Evolutionary conservation across 495 filamentous ascomycete species (phyloP), one percentile per base, ranked within the genome.

Genomic region (Arthonia radiata): DNA sequence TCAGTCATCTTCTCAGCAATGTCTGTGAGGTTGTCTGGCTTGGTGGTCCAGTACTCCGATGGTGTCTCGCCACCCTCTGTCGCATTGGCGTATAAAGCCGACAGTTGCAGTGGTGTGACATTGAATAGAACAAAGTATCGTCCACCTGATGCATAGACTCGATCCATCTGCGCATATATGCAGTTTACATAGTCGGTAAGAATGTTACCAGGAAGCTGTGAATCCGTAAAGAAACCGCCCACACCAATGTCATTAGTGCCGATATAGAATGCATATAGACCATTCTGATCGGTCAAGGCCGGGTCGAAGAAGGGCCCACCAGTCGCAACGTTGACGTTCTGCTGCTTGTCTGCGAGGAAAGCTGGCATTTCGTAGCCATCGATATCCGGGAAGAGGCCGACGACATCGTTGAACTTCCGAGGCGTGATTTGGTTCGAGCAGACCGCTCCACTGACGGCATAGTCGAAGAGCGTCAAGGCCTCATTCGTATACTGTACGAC

Each of bases 251-350:
- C 74, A 37, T 79, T 80, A 28, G 71, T 76, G 0, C 75, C 73
- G 36, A 79, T 76, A 72, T 70, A 82, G 18, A 79, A 58, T 1
- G 65, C 50, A 35, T 74, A 79, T 4, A 75, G n/a, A n/a, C n/a
- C 66, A 2, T 68, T 71, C 32, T 65, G 62, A n/a, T 54, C 38
- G 11, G 52, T 31, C 1, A 48, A 52, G 26, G n/a, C n/a, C n/a
- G 60, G 52, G 27, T 51, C 43, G 15, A 59, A 46, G 43, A 64
- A 71, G 10, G 56, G 35, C 3, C 54, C 37, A 17, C 52, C 52
- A 30, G 49, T 54, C 5, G 37, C 40, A 5, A 49, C 45, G 1
- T 39, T 16, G 30, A 47, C 40, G 18, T 35, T 33, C 31, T 49
- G 61, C 8, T 46, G 37, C 16, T 50, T 48, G 29, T 80, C 74